These are phyloP conservation scores for Pythium monospermum DNA, from an alignment of 352 stramenopile genomes.

Conservation along the genomic window DNA sequence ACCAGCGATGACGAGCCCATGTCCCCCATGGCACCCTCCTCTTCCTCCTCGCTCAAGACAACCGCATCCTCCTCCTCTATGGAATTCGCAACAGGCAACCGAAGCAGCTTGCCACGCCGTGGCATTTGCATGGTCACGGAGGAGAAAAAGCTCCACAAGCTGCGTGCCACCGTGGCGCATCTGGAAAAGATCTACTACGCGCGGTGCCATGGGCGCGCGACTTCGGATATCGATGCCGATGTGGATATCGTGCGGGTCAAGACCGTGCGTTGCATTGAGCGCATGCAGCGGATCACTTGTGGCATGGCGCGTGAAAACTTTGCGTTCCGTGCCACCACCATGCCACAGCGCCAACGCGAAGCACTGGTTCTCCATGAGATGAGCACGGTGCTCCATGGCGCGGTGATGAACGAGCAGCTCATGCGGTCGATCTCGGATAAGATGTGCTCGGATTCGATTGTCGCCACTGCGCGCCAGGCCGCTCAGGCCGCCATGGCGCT, in stretches of 20 bases:
- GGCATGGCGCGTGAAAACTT: constrained; percentile 41
- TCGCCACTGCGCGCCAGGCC: constrained; percentile 12
- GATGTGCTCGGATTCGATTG: constrained; percentile 17
- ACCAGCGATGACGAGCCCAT: constrained; percentile 22
- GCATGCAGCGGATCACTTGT: constrained; percentile 43
- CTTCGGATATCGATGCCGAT: neutral
- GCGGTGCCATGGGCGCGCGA: constrained; percentile 34
- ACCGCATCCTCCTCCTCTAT: too few species aligned
- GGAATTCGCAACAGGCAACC: neutral
- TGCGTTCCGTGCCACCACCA: constrained; percentile 18
- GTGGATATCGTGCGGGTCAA: constrained; percentile 39
- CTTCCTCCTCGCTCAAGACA: neutral
- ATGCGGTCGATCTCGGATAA: constrained; percentile 13
- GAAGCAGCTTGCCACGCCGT: neutral
- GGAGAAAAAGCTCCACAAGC: constrained; percentile 35
- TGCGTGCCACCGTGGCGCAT: constrained; percentile 43
- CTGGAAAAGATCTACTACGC: constrained; percentile 64
- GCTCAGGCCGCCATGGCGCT: constrained; percentile 8
- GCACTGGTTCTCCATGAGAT: constrained; percentile 20
- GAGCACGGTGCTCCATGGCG: constrained; percentile 10
- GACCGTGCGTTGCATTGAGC: constrained; percentile 43
- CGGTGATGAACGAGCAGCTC: constrained; percentile 7
- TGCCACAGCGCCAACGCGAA: constrained; percentile 11
- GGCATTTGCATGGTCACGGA: constrained; percentile 12
- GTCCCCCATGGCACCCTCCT: constrained; percentile 9